Evolutionary conservation across 2,329 filamentous ascomycete species (phyloP).

Genomic region (Exophiala sp.): DNA sequence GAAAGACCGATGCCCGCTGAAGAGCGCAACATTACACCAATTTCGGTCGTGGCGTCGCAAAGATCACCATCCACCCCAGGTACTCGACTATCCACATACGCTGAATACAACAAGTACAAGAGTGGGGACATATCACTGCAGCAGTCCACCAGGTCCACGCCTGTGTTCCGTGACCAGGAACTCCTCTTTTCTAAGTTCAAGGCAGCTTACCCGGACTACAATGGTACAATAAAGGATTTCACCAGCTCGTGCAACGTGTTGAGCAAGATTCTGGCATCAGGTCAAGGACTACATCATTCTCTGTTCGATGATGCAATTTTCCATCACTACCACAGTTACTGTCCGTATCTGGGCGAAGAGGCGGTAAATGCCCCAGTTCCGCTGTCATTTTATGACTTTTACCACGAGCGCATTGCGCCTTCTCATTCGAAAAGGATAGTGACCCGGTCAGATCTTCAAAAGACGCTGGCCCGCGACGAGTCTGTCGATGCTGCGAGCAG

Average conservation of each 20-base stretch:
- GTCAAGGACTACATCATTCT: conserved; percentile 34
- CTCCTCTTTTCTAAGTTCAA: conserved; percentile 37
- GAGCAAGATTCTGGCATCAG: conserved; percentile 31
- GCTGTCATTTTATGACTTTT: conserved; percentile 38
- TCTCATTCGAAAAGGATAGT: conserved; percentile 13
- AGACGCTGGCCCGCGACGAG: not conserved
- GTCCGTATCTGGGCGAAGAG: conserved; percentile 32
- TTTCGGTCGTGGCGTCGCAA: not conserved
- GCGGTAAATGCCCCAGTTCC: conserved; percentile 27
- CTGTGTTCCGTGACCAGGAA: not conserved
- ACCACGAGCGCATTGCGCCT: conserved; percentile 25
- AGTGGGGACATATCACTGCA: not conserved
- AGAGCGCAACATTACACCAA: not conserved
- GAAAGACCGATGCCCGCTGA: not conserved
- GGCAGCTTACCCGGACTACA: conserved; percentile 37
- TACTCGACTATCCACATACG: conserved; percentile 12
- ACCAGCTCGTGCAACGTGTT: conserved; percentile 36
- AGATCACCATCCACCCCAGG: conserved; percentile 8
- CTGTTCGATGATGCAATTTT: conserved; percentile 46
- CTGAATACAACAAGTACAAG: not conserved
- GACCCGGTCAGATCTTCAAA: not conserved
- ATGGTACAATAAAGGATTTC: conserved; percentile 38
- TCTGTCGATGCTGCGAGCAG: not conserved
- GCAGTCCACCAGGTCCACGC: not conserved
- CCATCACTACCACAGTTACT: conserved; percentile 37